Evolutionary conservation across 306 rosid species (phyloP).

Genomic region (Citrullus mucosospermus): DNA sequence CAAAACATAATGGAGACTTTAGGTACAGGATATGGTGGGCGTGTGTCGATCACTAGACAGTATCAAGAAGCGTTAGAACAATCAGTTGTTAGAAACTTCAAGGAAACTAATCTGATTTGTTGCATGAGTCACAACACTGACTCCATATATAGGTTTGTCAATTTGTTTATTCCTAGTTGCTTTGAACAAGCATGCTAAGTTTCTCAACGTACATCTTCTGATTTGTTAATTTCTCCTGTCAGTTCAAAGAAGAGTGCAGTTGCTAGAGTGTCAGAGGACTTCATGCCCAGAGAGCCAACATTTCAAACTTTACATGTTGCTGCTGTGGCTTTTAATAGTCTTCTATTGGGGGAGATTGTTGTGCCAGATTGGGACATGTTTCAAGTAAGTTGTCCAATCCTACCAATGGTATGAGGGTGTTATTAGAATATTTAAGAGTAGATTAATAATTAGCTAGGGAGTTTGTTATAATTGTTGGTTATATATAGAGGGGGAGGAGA

Average conservation of each 20-base stretch:
- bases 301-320: slow-evolving; percentile 64
- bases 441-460: no score
- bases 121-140: slow-evolving; percentile 61
- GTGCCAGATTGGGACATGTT: slow-evolving; percentile 85
- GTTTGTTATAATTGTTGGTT: no score
- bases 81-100: slow-evolving; percentile 44
- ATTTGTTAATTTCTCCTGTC: slow-evolving; percentile 1
- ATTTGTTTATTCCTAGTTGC: background rate
- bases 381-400: slow-evolving; percentile 28
- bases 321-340: slow-evolving; percentile 58
- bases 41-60: slow-evolving; percentile 31
- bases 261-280: slow-evolving; percentile 71
- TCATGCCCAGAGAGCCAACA: slow-evolving; percentile 68
- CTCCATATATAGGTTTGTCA: slow-evolving; percentile 42
- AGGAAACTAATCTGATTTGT: slow-evolving; percentile 39
- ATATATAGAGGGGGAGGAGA: no score
- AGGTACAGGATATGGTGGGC: slow-evolving; percentile 56
- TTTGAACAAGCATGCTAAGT: background rate
- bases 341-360: slow-evolving; percentile 59
- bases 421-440: no score
- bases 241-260: slow-evolving; percentile 58
- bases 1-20: slow-evolving; percentile 59
- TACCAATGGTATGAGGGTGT: background rate
- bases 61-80: slow-evolving; percentile 56
- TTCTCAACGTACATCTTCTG: background rate